phyloP scores from a whole-genome alignment of 1,284 basidiomycete species.

The Exsudoporus floridanus region DNA sequence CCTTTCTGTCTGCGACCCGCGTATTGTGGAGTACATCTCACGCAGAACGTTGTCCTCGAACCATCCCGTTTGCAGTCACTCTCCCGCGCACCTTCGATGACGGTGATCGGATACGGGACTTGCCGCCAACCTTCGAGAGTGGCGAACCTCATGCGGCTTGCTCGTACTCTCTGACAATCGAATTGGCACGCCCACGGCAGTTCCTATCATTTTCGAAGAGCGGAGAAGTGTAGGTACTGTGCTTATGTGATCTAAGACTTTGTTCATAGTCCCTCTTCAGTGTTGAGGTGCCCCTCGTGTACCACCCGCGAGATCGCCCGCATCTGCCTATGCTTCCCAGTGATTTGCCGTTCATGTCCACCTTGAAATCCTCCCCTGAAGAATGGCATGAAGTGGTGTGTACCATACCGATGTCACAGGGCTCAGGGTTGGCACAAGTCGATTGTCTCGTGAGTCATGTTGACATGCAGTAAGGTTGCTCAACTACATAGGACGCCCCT shows the following conservation, averaged over 20 bases:
- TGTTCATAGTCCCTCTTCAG: slow-evolving; percentile 12
- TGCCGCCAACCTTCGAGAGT: slow-evolving; percentile 30
- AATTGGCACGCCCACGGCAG: slow-evolving; percentile 22
- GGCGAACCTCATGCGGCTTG: slow-evolving; percentile 12
- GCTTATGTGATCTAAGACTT: neutral
- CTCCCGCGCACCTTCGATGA: slow-evolving; percentile 31
- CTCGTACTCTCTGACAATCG: slow-evolving; percentile 29
- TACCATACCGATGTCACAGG: slow-evolving; percentile 19
- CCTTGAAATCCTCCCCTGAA: slow-evolving; percentile 34
- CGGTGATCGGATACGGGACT: slow-evolving; percentile 11
- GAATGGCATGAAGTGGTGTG: slow-evolving; percentile 34
- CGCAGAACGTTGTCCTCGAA: slow-evolving; percentile 19
- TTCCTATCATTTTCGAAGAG: slow-evolving; percentile 23
- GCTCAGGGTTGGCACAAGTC: slow-evolving; percentile 21
- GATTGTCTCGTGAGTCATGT: slow-evolving; percentile 31
- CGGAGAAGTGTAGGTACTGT: slow-evolving; percentile 18
- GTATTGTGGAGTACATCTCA: slow-evolving; percentile 21
- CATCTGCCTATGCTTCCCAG: slow-evolving; percentile 28
- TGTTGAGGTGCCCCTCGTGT: slow-evolving; percentile 26
- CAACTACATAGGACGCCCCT: neutral
- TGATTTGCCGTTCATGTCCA: slow-evolving; percentile 27
- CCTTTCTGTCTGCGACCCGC: slow-evolving; percentile 21
- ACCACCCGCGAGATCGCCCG: slow-evolving; percentile 27
- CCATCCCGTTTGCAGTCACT: slow-evolving; percentile 22
- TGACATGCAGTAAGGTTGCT: neutral